Conservation (phyloP, 441 rosid species). For the Corymbia citriodora region DNA sequence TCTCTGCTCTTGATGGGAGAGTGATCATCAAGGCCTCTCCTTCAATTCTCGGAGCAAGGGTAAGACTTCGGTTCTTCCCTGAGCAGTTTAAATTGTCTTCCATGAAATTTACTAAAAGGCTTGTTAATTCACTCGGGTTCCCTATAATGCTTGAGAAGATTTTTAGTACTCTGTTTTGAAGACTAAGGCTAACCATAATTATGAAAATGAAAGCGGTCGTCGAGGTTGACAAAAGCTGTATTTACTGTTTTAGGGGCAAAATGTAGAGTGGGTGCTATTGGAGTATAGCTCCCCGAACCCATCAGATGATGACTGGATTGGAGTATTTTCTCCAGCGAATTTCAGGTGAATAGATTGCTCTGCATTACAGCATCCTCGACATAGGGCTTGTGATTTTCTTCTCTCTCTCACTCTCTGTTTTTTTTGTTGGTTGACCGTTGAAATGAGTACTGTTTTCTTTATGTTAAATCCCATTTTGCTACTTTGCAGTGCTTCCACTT, state of each 20-base stretch:
- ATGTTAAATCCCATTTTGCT: background rate
- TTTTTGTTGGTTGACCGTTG: background rate
- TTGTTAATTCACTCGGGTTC: background rate
- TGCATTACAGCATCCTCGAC: background rate
- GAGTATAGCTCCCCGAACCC: slow-evolving; percentile 45
- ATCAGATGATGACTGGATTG: slow-evolving; percentile 74
- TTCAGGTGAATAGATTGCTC: slow-evolving; percentile 37
- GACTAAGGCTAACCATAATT: too few relatives aligned
- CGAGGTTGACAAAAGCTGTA: background rate
- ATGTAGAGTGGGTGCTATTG: slow-evolving; percentile 48
- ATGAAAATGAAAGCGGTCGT: too few relatives aligned
- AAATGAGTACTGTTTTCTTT: background rate
- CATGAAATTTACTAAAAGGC: background rate
- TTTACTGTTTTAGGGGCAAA: slow-evolving; percentile 41
- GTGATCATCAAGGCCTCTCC: slow-evolving; percentile 61
- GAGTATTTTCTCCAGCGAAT: slow-evolving; percentile 80
- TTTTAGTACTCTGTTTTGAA: too few relatives aligned
- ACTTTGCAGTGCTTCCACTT: slow-evolving; percentile 47
- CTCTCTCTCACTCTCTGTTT: fast-evolving
- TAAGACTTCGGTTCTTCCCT: slow-evolving; percentile 1
- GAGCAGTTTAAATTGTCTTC: background rate
- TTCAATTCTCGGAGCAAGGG: slow-evolving; percentile 50
- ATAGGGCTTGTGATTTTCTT: background rate
- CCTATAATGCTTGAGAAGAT: background rate
- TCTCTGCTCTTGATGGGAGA: slow-evolving; percentile 21